These are phyloP conservation scores for Neurospora sublineolata DNA, from an alignment of 495 filamentous ascomycete genomes.

Conservation along the genomic window DNA sequence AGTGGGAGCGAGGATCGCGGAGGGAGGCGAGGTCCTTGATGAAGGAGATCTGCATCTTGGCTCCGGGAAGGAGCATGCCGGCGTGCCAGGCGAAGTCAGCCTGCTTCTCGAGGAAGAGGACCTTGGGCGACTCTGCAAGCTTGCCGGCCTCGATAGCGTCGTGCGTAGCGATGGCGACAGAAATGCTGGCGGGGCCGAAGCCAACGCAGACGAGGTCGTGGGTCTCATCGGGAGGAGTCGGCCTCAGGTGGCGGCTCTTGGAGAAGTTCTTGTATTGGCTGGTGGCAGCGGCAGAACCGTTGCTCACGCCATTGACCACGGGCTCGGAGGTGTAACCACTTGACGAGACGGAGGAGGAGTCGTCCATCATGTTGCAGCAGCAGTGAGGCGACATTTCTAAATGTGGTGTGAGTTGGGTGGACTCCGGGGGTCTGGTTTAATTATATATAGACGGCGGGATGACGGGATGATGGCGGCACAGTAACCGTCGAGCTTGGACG, in stretches of 20 bases:
- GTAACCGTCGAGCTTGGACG: background rate
- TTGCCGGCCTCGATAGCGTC: slow-evolving; percentile 44
- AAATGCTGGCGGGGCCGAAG: slow-evolving; percentile 85
- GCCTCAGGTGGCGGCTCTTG: slow-evolving; percentile 14
- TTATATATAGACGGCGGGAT: background rate
- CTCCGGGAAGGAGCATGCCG: slow-evolving; percentile 86
- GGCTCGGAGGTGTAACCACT: slow-evolving; percentile 6
- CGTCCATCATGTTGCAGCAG: slow-evolving; percentile 11
- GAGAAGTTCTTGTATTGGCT: slow-evolving; percentile 5
- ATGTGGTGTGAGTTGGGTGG: background rate
- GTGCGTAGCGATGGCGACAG: slow-evolving; percentile 83
- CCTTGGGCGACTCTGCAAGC: slow-evolving; percentile 43
- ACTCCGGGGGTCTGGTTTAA: background rate
- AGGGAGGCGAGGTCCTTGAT: slow-evolving; percentile 91
- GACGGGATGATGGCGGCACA: background rate
- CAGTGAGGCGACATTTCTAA: slow-evolving; percentile 19
- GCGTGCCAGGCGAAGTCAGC: slow-evolving; percentile 78
- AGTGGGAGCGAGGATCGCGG: slow-evolving; percentile 75
- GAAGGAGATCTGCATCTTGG: slow-evolving; percentile 97
- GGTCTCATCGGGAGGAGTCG: slow-evolving; percentile 33
- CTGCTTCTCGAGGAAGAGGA: slow-evolving; percentile 81
- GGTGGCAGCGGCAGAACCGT: background rate
- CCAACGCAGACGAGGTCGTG: slow-evolving; percentile 85
- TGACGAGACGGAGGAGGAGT: background rate
- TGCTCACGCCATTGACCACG: background rate